phyloP scores from a whole-genome alignment of 176 grass and related monocot genomes.

The Carex pumila region DNA sequence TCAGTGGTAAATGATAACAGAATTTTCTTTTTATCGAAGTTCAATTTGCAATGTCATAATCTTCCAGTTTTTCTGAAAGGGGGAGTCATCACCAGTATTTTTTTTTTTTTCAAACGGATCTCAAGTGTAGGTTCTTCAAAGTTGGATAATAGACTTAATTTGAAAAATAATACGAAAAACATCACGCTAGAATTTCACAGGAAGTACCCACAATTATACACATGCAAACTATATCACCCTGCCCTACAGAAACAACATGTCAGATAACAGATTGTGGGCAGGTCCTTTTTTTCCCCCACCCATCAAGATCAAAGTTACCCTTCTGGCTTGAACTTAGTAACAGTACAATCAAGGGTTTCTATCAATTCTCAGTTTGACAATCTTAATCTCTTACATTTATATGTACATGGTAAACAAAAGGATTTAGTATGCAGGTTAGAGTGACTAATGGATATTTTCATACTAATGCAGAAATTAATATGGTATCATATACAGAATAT shows the following conservation, averaged over 20 bases:
- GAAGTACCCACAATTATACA: background rate
- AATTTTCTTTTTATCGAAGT: background rate
- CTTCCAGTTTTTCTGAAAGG: background rate
- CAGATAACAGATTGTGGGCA: background rate
- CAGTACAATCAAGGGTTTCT: background rate
- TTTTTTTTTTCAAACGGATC: constrained; percentile 1
- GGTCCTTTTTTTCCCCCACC: background rate
- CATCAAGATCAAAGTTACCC: background rate
- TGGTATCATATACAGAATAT: background rate
- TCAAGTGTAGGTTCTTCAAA: background rate
- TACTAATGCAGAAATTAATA: background rate
- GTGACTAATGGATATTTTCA: constrained; percentile 2
- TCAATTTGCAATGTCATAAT: background rate
- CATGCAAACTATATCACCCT: background rate
- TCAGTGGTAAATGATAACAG: background rate
- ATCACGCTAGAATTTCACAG: background rate
- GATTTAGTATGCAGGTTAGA: background rate
- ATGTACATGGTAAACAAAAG: background rate
- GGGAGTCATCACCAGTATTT: background rate
- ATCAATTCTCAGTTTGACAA: background rate
- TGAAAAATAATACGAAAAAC: background rate
- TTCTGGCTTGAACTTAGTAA: background rate
- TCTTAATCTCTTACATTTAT: background rate
- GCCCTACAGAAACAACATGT: background rate
- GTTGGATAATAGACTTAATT: constrained; percentile 5